Evolutionary conservation across 306 rosid genomes (phyloP), one percentile per base, ranked within the genome.

Genomic region (Cicer cuneatum): DNA sequence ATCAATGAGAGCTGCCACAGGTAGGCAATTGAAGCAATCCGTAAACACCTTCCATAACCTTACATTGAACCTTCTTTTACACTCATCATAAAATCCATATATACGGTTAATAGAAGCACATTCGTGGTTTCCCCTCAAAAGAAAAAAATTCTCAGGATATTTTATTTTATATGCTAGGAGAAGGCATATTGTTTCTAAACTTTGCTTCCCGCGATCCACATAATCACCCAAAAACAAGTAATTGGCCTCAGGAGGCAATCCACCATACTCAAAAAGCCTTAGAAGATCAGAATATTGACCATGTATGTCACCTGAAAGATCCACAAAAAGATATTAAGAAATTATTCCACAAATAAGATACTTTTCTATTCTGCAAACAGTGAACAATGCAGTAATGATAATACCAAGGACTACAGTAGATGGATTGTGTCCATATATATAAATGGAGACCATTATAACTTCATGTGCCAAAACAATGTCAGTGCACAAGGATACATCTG

Each of bases 31-130:
- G 86, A 92, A 92, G 69, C 92, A 87, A 0, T 92, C 93, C 1
- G 96, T 87, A 73, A 92, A 92, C 43, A 86, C 72, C 83, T 83
- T 92, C 98, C 98, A 92, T 48, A 92, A 61, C 84, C 90, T 85
- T 74, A 92, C 87, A 72, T 92, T 90, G 79, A 90, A 92, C 76
- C 98, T 85, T 72, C 98, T 85, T 82, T 92, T 92, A 77, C 98
- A 92, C 84, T 92, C 98, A 29, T 92, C 98, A 74, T 88, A 92
- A 81, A 92, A 92, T 76, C 98, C 96, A 29, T 90, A 92, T 66
- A 92, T 88, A 52, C 96, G 96, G 82, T 90, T 92, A 82, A 92
- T 87, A 15, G 98, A 88, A 65, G 98, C 98, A 72, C 96, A 92
- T 82, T 90, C 98, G 40, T 92, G 96, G 80, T 90, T 90, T 56